A percentile compares a stretch with the other conserved stretches of the same genome.
Evolutionary conservation across 139 green algal species (phyloP).

Genomic region (Coelastrella sp.): DNA sequence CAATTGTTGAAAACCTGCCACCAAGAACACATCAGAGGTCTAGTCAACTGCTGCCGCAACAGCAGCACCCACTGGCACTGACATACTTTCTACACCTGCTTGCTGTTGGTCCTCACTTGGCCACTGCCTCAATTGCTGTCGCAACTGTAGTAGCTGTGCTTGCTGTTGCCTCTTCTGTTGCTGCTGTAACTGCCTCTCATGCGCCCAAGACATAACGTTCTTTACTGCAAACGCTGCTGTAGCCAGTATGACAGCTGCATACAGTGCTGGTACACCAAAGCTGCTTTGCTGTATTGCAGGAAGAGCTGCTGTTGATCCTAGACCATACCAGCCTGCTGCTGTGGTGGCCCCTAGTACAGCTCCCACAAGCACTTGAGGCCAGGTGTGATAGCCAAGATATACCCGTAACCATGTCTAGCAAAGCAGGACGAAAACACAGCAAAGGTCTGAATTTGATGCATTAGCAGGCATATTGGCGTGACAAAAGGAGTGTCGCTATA

Average conservation of each 20-base stretch:
- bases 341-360: constrained; percentile 60
- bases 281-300: neutral
- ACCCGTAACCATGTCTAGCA: constrained; percentile 77
- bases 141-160: neutral
- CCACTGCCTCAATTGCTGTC: neutral
- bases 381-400: constrained; percentile 76
- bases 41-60: too few species aligned
- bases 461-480: neutral
- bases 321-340: constrained; percentile 45
- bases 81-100: too few species aligned
- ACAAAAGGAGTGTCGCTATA: neutral
- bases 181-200: constrained; percentile 36
- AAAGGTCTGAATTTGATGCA: neutral
- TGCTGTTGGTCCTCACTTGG: too few species aligned
- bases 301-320: constrained; percentile 35
- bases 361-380: constrained; percentile 74
- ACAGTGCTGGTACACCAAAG: neutral
- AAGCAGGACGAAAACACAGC: neutral
- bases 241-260: neutral
- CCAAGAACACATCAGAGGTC: too few species aligned
- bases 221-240: constrained; percentile 47
- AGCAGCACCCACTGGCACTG: too few species aligned
- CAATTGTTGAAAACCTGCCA: too few species aligned
- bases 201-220: constrained; percentile 47
- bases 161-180: constrained; percentile 16